Percentiles rank a stretch among this genome's conserved stretches.
These are phyloP conservation scores for Cerioporus squamosus DNA, from an alignment of 1,284 basidiomycete species.

Conservation along the genomic window DNA sequence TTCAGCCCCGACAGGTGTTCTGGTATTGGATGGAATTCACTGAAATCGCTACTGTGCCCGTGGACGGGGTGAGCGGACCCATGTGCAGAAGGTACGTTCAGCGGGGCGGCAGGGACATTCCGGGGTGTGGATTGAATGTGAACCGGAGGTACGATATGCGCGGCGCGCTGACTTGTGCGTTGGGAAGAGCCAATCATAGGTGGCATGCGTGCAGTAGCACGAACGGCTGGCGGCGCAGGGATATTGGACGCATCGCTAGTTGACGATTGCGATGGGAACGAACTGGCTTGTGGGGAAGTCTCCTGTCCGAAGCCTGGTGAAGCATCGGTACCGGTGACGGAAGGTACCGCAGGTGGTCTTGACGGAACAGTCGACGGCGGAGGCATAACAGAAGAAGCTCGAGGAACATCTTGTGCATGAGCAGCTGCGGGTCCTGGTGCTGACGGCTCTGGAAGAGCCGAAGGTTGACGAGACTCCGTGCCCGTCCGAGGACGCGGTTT, in stretches of 20 bases:
- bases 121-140: neutral
- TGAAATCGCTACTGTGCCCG: neutral
- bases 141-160: neutral
- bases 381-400: constrained; percentile 20
- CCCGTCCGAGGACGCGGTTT: constrained; percentile 52
- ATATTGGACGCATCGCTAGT: neutral
- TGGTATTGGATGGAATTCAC: constrained; percentile 1
- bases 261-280: neutral
- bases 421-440: constrained; percentile 2
- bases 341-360: neutral
- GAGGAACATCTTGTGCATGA: constrained; percentile 3
- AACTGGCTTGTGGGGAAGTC: neutral
- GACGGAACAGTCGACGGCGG: constrained; percentile 27
- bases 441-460: constrained; percentile 37
- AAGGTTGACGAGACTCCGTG: constrained; percentile 42
- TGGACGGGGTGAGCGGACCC: neutral
- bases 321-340: neutral
- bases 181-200: constrained; percentile 15
- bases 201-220: constrained; percentile 4
- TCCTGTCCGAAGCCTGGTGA: neutral
- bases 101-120: neutral
- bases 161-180: neutral
- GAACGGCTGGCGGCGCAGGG: neutral
- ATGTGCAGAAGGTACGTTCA: neutral
- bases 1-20: neutral